Evolutionary conservation across 1,284 basidiomycete genomes (phyloP).

Genomic region (Irpex sp.): DNA sequence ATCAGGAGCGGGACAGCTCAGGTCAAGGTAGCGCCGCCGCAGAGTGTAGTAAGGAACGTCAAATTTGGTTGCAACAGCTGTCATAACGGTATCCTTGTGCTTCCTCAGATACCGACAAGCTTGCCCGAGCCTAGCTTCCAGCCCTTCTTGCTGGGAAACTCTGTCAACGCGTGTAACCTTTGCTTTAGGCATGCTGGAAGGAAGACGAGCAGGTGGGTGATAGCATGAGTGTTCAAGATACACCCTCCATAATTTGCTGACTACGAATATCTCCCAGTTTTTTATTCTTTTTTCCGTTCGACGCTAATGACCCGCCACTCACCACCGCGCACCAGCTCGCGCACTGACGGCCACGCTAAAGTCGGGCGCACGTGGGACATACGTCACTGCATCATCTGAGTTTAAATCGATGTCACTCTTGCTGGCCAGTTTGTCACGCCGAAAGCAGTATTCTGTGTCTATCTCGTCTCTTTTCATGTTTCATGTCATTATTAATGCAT

Average conservation of each 20-base stretch:
- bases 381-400: background rate
- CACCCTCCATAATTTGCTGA: background rate
- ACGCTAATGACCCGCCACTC: too few species aligned
- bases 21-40: background rate
- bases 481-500: background rate
- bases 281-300: too few species aligned
- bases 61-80: background rate
- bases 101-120: background rate
- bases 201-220: background rate
- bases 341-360: background rate
- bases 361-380: background rate
- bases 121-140: background rate
- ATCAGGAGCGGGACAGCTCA: background rate
- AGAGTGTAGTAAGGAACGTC: background rate
- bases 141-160: background rate
- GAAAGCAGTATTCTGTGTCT: background rate
- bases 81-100: background rate
- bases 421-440: background rate
- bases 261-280: background rate
- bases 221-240: background rate
- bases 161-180: background rate
- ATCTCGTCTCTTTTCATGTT: background rate
- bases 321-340: too few species aligned
- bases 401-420: background rate
- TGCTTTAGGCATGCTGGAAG: background rate